Evolutionary conservation across 2,329 filamentous ascomycete species (phyloP).

Genomic region (Acrocalymma vagum): DNA sequence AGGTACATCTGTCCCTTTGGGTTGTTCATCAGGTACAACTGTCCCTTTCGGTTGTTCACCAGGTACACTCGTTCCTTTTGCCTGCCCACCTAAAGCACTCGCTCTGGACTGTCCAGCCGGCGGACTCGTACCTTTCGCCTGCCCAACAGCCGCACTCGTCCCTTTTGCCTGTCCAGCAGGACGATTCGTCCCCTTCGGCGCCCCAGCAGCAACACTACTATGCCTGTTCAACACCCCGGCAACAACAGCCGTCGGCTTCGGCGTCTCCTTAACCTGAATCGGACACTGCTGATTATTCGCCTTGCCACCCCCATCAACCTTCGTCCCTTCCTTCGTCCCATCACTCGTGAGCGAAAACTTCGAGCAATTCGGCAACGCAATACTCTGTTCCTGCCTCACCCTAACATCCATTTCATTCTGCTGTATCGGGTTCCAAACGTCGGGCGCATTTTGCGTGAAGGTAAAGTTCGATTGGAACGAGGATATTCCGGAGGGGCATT

Average conservation of each 20-base stretch:
- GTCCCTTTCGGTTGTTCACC: no score
- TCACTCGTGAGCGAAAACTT: conserved; percentile 15
- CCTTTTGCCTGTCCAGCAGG: conserved; percentile 6
- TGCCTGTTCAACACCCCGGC: no score
- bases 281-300: conserved; percentile 1
- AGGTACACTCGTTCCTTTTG: no score
- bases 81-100: no score
- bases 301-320: not conserved
- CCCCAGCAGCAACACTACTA: no score
- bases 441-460: conserved; percentile 17
- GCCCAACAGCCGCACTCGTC: conserved; percentile 1
- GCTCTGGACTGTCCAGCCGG: no score
- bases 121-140: not conserved
- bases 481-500: conserved; percentile 13
- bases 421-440: conserved; percentile 9
- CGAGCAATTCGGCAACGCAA: conserved; percentile 12
- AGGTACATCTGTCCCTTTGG: no score
- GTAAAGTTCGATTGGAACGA: conserved; percentile 20
- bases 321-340: conserved; percentile 17
- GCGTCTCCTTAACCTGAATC: conserved; percentile 8
- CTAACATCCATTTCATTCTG: conserved; percentile 9
- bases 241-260: conserved; percentile 1
- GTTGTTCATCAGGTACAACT: no score
- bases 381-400: conserved; percentile 13
- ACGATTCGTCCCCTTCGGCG: no score